Percentiles rank a stretch among this genome's conserved stretches.
phyloP scores from a whole-genome alignment of 1,284 basidiomycete genomes.

The Schizophyllum amplum region DNA sequence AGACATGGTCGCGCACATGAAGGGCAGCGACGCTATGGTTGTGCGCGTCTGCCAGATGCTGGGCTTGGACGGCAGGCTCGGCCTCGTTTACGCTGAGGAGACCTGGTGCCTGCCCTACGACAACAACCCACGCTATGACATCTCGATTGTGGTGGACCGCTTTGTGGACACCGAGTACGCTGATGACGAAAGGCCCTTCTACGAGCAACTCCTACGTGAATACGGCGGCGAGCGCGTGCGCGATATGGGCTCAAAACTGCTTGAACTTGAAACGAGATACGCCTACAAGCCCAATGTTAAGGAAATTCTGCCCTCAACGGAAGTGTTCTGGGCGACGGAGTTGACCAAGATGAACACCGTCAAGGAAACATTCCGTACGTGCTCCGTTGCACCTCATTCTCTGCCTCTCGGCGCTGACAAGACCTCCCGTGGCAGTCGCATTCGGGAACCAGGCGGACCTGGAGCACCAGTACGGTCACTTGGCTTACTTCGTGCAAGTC shows the following conservation, averaged over 20 bases:
- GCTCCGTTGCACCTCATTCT: no score
- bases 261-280: no score
- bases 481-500: slow-evolving; percentile 8
- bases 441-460: slow-evolving; percentile 19
- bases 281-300: no score
- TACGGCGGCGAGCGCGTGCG: neutral
- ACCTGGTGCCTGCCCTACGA: no score
- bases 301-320: neutral
- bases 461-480: slow-evolving; percentile 14
- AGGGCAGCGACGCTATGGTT: slow-evolving; percentile 5
- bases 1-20: neutral
- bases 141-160: neutral
- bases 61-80: neutral
- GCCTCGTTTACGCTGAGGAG: neutral
- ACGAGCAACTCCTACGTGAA: neutral
- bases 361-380: neutral
- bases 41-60: slow-evolving; percentile 2
- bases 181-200: no score
- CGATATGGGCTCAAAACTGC: no score
- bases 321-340: neutral
- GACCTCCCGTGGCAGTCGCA: slow-evolving; percentile 1
- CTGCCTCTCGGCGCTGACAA: no score
- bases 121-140: no score
- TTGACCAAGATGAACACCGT: neutral
- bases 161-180: neutral